These are phyloP conservation scores for Scutellospora calospora DNA, from an alignment of 371 early-diverging fungal species.

Conservation along the genomic window DNA sequence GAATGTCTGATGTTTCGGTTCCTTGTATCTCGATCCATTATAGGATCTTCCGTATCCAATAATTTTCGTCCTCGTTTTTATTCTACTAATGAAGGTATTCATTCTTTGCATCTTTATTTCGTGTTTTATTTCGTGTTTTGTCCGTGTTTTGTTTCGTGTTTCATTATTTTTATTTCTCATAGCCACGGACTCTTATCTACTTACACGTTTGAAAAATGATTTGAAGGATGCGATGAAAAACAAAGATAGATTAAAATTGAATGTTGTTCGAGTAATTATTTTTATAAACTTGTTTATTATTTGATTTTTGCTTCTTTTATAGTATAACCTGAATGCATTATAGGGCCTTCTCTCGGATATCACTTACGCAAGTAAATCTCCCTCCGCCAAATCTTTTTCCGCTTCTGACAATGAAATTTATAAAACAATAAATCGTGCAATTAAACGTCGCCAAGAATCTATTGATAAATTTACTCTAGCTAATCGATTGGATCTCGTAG, in stretches of 20 bases:
- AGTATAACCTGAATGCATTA: neutral
- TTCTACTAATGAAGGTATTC: no score
- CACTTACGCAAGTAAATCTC: constrained; percentile 75
- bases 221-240: constrained; percentile 78
- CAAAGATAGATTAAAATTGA: constrained; percentile 71
- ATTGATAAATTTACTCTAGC: constrained; percentile 66
- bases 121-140: no score
- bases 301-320: neutral
- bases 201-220: constrained; percentile 51
- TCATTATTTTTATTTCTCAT: no score
- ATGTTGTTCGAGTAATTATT: constrained; percentile 65
- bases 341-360: constrained; percentile 72
- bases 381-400: constrained; percentile 46
- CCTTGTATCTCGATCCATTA: no score
- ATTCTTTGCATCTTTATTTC: no score
- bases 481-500: constrained; percentile 72
- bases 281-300: neutral
- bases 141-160: no score
- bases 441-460: constrained; percentile 79
- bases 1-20: no score
- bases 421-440: constrained; percentile 71
- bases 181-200: neutral
- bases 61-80: no score
- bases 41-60: no score
- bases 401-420: constrained; percentile 57